These are phyloP conservation scores for Huiozyma sinensis DNA, from an alignment of 805 yeast species.

Conservation along the genomic window DNA sequence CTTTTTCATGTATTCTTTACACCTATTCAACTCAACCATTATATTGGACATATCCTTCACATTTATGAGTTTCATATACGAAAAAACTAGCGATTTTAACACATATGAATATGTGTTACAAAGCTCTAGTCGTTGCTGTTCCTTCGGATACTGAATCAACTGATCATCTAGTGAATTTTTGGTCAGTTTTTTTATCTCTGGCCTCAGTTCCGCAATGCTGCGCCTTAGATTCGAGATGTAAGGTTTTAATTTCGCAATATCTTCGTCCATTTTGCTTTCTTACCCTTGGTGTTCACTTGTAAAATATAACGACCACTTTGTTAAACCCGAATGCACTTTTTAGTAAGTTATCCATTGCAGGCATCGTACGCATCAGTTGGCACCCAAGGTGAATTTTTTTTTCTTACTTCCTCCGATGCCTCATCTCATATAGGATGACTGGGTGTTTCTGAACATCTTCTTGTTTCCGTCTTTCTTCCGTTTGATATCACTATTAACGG, in stretches of 20 bases:
- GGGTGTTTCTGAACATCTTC: no score
- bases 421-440: no score
- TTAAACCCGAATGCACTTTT: not conserved
- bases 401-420: no score
- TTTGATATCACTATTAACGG: no score
- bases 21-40: conserved; percentile 54
- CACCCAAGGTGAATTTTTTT: no score
- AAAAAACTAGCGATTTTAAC: conserved; percentile 22
- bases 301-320: not conserved
- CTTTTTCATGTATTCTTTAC: conserved; percentile 57
- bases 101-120: conserved; percentile 21
- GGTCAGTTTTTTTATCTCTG: conserved; percentile 13
- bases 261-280: conserved; percentile 9
- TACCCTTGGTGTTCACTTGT: not conserved
- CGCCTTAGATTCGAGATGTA: conserved; percentile 17
- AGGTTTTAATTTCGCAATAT: conserved; percentile 20
- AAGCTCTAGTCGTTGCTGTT: conserved; percentile 16
- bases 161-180: conserved; percentile 23
- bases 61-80: conserved; percentile 19
- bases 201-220: conserved; percentile 13
- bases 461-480: no score
- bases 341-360: no score
- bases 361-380: no score
- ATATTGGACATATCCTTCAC: conserved; percentile 34
- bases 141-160: conserved; percentile 13